Percentiles rank a stretch among this genome's conserved stretches.
Evolutionary conservation across 371 early-diverging fungal genomes (phyloP).

Genomic region (Dichotomocladium elegans): DNA sequence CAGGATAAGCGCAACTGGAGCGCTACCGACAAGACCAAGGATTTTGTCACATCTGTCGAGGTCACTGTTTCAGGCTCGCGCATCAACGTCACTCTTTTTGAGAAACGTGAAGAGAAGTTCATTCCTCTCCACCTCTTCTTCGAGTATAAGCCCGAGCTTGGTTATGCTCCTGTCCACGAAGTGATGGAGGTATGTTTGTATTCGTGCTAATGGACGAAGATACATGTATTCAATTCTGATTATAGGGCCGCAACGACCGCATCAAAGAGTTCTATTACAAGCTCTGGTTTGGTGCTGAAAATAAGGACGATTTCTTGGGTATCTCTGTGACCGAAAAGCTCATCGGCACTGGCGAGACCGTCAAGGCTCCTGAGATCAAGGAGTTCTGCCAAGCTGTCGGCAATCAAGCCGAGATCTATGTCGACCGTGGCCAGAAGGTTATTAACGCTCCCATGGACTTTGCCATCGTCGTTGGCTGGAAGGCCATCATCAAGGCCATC

Average conservation of each 20-base stretch:
- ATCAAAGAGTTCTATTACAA: slow-evolving; percentile 91
- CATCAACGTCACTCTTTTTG: slow-evolving; percentile 71
- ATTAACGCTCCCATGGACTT: slow-evolving; percentile 90
- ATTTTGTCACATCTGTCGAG: slow-evolving; percentile 59
- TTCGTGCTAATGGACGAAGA: background rate
- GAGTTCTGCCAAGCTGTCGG: slow-evolving; percentile 88
- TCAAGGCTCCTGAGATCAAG: slow-evolving; percentile 62
- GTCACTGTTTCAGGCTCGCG: slow-evolving; percentile 57
- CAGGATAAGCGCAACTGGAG: slow-evolving; percentile 64
- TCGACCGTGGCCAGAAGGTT: slow-evolving; percentile 59
- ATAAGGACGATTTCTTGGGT: slow-evolving; percentile 49
- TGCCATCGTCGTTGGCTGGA: slow-evolving; percentile 94
- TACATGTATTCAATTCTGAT: slow-evolving; percentile 1
- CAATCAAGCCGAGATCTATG: slow-evolving; percentile 88
- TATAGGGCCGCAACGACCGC: slow-evolving; percentile 80
- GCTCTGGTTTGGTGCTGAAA: slow-evolving; percentile 77
- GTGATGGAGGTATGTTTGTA: slow-evolving; percentile 64
- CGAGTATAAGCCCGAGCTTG: slow-evolving; percentile 76
- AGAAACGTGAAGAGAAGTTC: slow-evolving; percentile 62
- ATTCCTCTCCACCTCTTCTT: slow-evolving; percentile 78
- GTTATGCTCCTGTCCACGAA: slow-evolving; percentile 88
- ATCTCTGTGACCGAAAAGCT: slow-evolving; percentile 58
- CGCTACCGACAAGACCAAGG: slow-evolving; percentile 49
- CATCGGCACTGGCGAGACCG: slow-evolving; percentile 61
- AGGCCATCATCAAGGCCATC: slow-evolving; percentile 89